Base-by-base conservation (phyloP, 345 rosid genomes). In the Populus davidiana region DNA sequence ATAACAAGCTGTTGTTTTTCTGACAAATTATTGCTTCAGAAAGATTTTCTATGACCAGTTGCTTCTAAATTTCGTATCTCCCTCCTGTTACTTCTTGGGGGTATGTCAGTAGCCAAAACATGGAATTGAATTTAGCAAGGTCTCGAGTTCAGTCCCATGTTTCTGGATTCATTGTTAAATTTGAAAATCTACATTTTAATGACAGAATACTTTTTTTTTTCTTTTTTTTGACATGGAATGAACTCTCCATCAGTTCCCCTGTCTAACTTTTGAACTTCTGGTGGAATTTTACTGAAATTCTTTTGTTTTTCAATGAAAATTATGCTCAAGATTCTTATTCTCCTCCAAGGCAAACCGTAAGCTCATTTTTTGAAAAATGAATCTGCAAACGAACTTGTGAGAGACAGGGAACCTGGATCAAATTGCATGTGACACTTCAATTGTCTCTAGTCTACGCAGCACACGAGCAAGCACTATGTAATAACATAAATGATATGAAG, bases 391-490 rank as follows among this genome's bases (percentile, higher is more conserved):
- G 29, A 73, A 7, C 36, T 3, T 31, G 20, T 41, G 65, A 5
- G 10, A 21, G 35, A 70, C 21, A 70, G 50, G 38, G 38, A 47
- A 50, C 27, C n/a, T 39, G 31, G 39, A 41, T 41, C 39, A 38
- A 70, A 43, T 70, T 62, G 70, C 75, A 77, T 36, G 63, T n/a
- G 21, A 62, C 61, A 44, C 29, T 70, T 33, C 61, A 1, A n/a
- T 44, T 70, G 70, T 62, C 50, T 61, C 17, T 44, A 31, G 59
- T 52, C 59, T 20, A 52, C 67, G 35, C 35, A 33, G 35, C 35
- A 33, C 35, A 33, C 35, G 35, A 33, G 35, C 0, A 33, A 33
- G 35, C 35, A 33, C 39, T 0, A 44, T 33, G 18, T 44, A 9
- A 63, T 50, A 25, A 38, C 12, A 8, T 2, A 43, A 31, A 38